phyloP scores from a whole-genome alignment of 2,329 filamentous ascomycete genomes.

The Fusarium keratoplasticum region DNA sequence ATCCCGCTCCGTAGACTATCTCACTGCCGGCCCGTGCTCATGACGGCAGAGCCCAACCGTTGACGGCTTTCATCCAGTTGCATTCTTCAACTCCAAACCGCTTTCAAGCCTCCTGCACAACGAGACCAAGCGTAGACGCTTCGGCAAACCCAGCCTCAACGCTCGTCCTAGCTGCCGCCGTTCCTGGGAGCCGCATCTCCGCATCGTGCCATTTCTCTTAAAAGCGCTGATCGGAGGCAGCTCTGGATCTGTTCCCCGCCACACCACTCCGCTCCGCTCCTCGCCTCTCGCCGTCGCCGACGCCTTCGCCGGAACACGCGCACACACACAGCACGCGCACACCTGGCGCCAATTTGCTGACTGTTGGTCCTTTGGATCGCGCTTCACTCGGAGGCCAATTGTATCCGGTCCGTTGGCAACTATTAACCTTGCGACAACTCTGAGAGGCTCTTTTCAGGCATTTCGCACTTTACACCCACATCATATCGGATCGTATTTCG shows the following conservation, averaged over 20 bases:
- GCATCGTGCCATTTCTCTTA: constrained; percentile 17
- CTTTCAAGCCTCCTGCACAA: constrained; percentile 21
- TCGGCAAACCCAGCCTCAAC: neutral
- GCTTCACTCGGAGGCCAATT: constrained; percentile 26
- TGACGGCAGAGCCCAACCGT: constrained; percentile 13
- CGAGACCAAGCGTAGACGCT: constrained; percentile 20
- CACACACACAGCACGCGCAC: constrained; percentile 1
- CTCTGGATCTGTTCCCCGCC: constrained; percentile 28
- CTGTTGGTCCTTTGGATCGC: constrained; percentile 15
- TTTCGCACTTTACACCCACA: constrained; percentile 8
- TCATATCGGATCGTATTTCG: constrained; percentile 4
- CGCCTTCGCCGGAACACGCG: constrained; percentile 34
- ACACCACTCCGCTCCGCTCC: constrained; percentile 22
- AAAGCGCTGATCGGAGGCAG: constrained; percentile 22
- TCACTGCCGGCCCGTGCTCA: constrained; percentile 5
- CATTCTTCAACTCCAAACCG: constrained; percentile 18
- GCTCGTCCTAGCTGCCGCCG: constrained; percentile 5
- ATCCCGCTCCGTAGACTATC: constrained; percentile 5
- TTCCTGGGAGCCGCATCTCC: constrained; percentile 13
- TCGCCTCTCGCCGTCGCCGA: constrained; percentile 35
- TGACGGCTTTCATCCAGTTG: neutral
- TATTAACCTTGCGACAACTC: constrained; percentile 19
- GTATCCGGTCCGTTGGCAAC: constrained; percentile 14
- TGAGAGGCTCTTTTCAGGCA: constrained; percentile 2
- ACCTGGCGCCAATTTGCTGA: constrained; percentile 6